Evolutionary conservation across 1,284 basidiomycete genomes (phyloP), one percentile per base, ranked within the genome.

Genomic region (Austroboletus niveus): DNA sequence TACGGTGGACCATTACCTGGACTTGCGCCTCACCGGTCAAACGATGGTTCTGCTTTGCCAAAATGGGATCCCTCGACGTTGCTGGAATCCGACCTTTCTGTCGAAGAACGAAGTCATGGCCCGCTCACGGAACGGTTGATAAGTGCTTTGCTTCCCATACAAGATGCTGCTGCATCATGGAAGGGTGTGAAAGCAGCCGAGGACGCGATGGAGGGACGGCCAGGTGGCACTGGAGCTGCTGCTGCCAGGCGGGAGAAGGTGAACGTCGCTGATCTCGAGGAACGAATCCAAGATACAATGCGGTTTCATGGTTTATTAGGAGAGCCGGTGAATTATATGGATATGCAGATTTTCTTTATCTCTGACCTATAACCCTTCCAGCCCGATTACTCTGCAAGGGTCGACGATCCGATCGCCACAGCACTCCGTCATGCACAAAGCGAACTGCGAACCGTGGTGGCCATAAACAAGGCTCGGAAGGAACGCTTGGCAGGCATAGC

Each of bases 371-470:
- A 43, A 49, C 55, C 54, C 17, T 49, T 53, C 29, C 59, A 94
- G 89, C 87, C 87, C 50, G 86, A 94, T 66, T 89, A 83, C 60
- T 75, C 82, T 2, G 78, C 84, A 42, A 82, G 87, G 47, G 87
- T 93, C 41, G 95, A 98, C 63, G 95, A 98, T 69, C 94, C 95
- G 46, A 91, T 98, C 53, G 89, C 94, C 3, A 86, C 89, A 3
- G 89, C 93, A 1, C 80, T 98, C 2, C 87, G 96, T 1, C 85
- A 91, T 53, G 91, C 92, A 30, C 95, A 98, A 68, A 75, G 79
- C n/a, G 83, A 91, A 58, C 78, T 98, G 4, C 82, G 87, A 6
- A 75, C 74, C 7, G 90, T 97, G 49, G 77, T 89, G 2, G 79
- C 84, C 8, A 78, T 84, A 53, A 98, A 98, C 75, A 92, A 92